Evolutionary conservation across 495 filamentous ascomycete genomes (phyloP), one percentile per base, ranked within the genome.

Genomic region (Endocarpon pusillum): DNA sequence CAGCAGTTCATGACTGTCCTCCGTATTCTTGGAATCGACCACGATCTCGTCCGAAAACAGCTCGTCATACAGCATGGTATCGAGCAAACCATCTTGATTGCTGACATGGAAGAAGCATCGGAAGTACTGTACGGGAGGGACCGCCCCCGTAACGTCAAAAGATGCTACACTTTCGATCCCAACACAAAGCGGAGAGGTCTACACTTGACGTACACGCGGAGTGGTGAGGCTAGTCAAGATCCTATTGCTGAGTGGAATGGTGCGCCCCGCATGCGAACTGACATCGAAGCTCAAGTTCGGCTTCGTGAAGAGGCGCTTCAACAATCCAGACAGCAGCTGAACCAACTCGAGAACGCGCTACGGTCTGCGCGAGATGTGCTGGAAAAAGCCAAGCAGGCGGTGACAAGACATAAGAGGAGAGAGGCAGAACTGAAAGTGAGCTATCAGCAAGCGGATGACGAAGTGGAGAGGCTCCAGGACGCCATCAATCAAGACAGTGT

Each of bases 81-180:
- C 29, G 89, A 99, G 37, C 86, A 96, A 46, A 73, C 75, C 8
- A 64, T 93, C 7, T 52, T 99, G 2, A 73, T 94, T 29, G 66
- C 73, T 27, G 54, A 71, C 26, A 58, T 79, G 12, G 46, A 59
- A 8, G 63, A 79, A 34, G 91, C 77, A 1, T 58, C 75, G 15
- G 52, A 67, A 2, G 65, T 78, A 20, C 80, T 94, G 64, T 78
- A 76, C 43, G 63, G 68, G 28, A 67, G 66, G 5, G 45, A 56
- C 22, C 59, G 57, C 19, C 70, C 77, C 3, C 61, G 53, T 9
- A 84, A 92, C 42, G 85, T 91, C 18, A 71, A 64, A 37, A 67
- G 67, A 34, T 85, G 78, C 41, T 72, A 78, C 37, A 63, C 62
- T 20, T 67, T 81, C 41, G 52, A 66, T 26, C 60, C 76, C 27